Percentiles rank a stretch among this genome's conserved stretches.
Evolutionary conservation across 2,329 filamentous ascomycete species (phyloP).

Genomic region (Nemania bipapillata): DNA sequence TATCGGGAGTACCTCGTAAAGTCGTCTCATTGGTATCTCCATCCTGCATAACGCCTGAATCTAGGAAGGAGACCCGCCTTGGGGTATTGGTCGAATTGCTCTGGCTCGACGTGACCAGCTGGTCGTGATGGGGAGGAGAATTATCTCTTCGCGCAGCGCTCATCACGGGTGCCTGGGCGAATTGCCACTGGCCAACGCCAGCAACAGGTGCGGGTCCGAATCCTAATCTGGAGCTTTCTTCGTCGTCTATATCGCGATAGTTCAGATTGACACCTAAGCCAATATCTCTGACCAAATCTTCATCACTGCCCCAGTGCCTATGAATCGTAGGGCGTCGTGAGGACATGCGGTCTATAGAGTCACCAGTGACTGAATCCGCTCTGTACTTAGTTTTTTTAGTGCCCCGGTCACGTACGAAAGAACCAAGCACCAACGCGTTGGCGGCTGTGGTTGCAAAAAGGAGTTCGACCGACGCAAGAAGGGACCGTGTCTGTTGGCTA

Average conservation of each 20-base stretch:
- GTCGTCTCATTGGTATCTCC: conserved; percentile 54
- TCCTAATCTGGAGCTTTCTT: conserved; percentile 39
- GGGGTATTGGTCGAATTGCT: conserved; percentile 60
- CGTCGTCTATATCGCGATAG: conserved; percentile 55
- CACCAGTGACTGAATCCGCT: conserved; percentile 67
- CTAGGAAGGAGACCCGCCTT: conserved; percentile 80
- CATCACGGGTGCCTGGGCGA: conserved; percentile 56
- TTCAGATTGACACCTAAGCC: conserved; percentile 73
- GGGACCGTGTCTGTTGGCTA: conserved; percentile 84
- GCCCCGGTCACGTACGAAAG: conserved; percentile 89
- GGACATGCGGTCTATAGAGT: conserved; percentile 68
- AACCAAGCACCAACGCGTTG: conserved; percentile 89
- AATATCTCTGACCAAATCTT: conserved; percentile 83
- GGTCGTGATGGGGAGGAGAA: conserved; percentile 55
- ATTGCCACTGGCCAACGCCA: conserved; percentile 61
- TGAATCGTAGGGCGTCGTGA: conserved; percentile 63
- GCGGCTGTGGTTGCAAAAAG: conserved; percentile 87
- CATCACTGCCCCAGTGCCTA: conserved; percentile 86
- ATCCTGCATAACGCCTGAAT: conserved; percentile 80
- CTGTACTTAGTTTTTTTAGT: conserved; percentile 89
- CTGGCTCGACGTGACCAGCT: conserved; percentile 49
- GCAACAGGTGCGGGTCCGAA: conserved; percentile 54
- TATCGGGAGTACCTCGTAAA: conserved; percentile 54
- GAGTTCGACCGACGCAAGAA: conserved; percentile 89
- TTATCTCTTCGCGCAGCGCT: conserved; percentile 59